Percentiles rank a stretch among this genome's conserved stretches.
phyloP scores from a whole-genome alignment of 331 rosid genomes.

The Ulmus americana region DNA sequence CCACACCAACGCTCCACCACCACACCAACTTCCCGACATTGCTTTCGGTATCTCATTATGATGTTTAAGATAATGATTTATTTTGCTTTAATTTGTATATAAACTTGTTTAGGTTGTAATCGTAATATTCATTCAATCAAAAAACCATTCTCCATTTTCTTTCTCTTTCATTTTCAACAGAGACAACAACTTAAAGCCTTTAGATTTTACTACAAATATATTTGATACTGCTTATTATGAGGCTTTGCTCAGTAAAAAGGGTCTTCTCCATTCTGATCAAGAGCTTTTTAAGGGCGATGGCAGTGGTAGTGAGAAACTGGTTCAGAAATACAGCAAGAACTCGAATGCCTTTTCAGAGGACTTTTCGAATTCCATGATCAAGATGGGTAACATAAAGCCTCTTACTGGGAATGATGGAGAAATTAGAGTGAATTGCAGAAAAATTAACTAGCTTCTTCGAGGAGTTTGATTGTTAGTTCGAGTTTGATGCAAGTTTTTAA shows the following conservation, averaged over 20 bases:
- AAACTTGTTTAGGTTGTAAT: too few species aligned
- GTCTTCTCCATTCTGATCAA: conserved; percentile 59
- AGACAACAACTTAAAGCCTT: conserved; percentile 17
- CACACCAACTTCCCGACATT: too few species aligned
- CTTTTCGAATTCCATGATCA: conserved; percentile 50
- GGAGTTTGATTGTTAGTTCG: too few species aligned
- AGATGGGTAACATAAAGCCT: conserved; percentile 61
- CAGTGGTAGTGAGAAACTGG: conserved; percentile 36
- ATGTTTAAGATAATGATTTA: too few species aligned
- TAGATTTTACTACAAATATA: conserved; percentile 24
- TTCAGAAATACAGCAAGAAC: conserved; percentile 27
- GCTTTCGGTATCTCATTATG: too few species aligned
- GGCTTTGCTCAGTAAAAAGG: conserved; percentile 25
- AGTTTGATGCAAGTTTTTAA: too few species aligned
- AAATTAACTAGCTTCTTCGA: conserved; percentile 27
- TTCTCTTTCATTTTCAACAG: too few species aligned
- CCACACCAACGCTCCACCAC: too few species aligned
- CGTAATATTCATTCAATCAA: too few species aligned
- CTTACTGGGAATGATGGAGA: conserved; percentile 50
- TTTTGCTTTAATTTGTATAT: too few species aligned
- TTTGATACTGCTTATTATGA: conserved; percentile 39
- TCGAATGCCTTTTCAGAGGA: conserved; percentile 28
- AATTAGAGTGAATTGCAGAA: conserved; percentile 42
- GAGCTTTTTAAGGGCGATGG: conserved; percentile 49
- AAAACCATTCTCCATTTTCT: too few species aligned